Percentiles rank a stretch among this genome's conserved stretches.
These are phyloP conservation scores for Austropuccinia psidii DNA, from an alignment of 1,284 basidiomycete genomes.

Conservation along the genomic window DNA sequence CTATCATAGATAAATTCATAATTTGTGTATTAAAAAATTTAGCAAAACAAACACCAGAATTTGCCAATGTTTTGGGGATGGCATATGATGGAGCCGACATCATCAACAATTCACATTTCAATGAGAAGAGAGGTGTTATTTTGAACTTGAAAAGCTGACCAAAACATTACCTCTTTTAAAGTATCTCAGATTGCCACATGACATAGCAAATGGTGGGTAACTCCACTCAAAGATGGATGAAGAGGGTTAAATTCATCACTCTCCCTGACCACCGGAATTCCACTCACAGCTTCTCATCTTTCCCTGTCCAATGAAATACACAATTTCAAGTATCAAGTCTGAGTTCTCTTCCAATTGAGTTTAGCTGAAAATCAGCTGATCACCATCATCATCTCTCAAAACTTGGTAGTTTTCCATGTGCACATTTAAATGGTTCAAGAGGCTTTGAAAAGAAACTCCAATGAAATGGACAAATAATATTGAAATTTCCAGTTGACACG, in stretches of 20 bases:
- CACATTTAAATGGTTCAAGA: conserved; percentile 86
- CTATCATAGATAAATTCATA: too few species aligned
- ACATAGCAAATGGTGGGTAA: conserved; percentile 74
- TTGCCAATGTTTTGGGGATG: conserved; percentile 73
- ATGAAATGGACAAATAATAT: conserved; percentile 73
- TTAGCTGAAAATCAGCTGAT: conserved; percentile 92
- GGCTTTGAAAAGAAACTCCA: conserved; percentile 77
- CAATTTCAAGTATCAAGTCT: conserved; percentile 83
- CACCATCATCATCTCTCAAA: conserved; percentile 87
- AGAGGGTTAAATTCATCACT: conserved; percentile 84
- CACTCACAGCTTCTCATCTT: conserved; percentile 80
- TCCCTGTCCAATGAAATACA: conserved; percentile 85
- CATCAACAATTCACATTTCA: conserved; percentile 83
- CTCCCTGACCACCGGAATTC: conserved; percentile 86
- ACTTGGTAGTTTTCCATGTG: conserved; percentile 65
- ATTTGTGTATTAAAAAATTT: neutral
- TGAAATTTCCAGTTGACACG: conserved; percentile 74
- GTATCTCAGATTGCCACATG: conserved; percentile 87
- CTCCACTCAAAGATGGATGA: conserved; percentile 67
- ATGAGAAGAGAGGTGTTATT: conserved; percentile 88
- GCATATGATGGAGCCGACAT: conserved; percentile 69
- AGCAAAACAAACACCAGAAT: conserved; percentile 40
- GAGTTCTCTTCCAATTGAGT: conserved; percentile 64
- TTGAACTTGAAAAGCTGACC: conserved; percentile 86
- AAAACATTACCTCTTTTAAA: conserved; percentile 88